Evolutionary conservation across 2,329 filamentous ascomycete species (phyloP), one percentile per base, ranked within the genome.

Genomic region (Colletotrichum cereale): DNA sequence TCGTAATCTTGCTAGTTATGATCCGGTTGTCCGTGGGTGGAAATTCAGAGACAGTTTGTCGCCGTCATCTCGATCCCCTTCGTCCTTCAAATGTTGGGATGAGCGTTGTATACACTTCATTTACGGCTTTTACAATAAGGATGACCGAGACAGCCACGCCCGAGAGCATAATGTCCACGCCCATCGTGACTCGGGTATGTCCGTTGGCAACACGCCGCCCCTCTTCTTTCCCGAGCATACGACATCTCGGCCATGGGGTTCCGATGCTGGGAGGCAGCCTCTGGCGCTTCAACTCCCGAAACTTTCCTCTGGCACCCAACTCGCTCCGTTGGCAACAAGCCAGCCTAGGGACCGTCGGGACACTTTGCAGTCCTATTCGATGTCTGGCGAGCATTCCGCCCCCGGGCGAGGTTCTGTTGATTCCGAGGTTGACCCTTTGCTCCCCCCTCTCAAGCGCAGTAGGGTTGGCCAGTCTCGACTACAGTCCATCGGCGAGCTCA

Each of bases 81-180:
- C 80, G 61, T 85, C 86, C 14, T 86, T 86, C 78, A 89, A 88
- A 77, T 90, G 88, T 78, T 85, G 82, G 79, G 82, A 89, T 73
- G 85, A 89, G 63, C 82, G 82, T 67, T 90, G 88, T 75, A 79
- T 87, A 70, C 85, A 88, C 77, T 90, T 89, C 77, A 85, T 90
- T 47, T 90, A 90, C 74, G 88, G 88, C 38, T 89, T 89, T 75
- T 76, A 81, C 44, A 85, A 82, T 67, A 81, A 80, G 47, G 80
- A 86, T 63, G 87, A 89, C 72, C 84, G 87, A 63, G 86, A 89
- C 66, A 81, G 81, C 44, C 88, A 90, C 76, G 76, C 82, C 50
- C 83, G 80, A 72, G 81, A 86, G 65, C 87, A 90, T 76, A 73
- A 75, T n/a, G 64, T 77, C 57, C 78, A 79, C 29, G 74, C 77